A percentile compares a stretch with the other conserved stretches of the same genome.
Conservation (phyloP, 345 rosid genomes). For the Nasturtium officinale region DNA sequence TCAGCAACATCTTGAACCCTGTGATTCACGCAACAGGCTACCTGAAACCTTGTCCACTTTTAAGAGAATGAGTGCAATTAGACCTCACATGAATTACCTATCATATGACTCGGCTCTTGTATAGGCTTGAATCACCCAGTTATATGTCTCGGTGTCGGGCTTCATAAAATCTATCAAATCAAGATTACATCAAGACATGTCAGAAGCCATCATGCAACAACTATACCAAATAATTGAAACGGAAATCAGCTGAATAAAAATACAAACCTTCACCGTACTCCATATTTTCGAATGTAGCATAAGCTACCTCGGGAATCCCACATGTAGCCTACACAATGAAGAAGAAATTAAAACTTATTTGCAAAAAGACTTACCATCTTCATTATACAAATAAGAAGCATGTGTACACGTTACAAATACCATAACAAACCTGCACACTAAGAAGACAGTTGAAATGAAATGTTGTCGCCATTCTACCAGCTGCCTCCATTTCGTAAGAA, state of each 20-base stretch:
- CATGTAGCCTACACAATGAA: constrained; percentile 75
- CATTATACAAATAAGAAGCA: constrained; percentile 23
- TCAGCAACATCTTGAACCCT: constrained; percentile 98
- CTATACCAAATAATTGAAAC: constrained; percentile 13
- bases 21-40: constrained; percentile 42
- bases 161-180: constrained; percentile 72
- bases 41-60: neutral
- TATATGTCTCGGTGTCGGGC: constrained; percentile 92
- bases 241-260: constrained; percentile 17
- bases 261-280: constrained; percentile 93
- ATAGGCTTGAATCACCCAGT: constrained; percentile 97
- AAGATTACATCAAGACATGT: constrained; percentile 28
- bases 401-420: neutral
- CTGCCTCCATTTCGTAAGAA: constrained; percentile 94
- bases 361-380: constrained; percentile 2
- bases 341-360: constrained; percentile 38
- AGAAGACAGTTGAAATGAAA: constrained; percentile 95
- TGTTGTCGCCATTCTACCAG: constrained; percentile 92
- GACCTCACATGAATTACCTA: constrained; percentile 53
- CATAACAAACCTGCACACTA: constrained; percentile 77
- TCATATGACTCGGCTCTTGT: constrained; percentile 96
- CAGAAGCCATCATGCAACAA: constrained; percentile 26
- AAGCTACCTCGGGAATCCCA: constrained; percentile 92
- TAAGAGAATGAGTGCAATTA: constrained; percentile 2
- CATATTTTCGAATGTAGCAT: constrained; percentile 94